A percentile compares a stretch with the other conserved stretches of the same genome.
Evolutionary conservation across 495 filamentous ascomycete species (phyloP).

Genomic region (Platismatia glauca): DNA sequence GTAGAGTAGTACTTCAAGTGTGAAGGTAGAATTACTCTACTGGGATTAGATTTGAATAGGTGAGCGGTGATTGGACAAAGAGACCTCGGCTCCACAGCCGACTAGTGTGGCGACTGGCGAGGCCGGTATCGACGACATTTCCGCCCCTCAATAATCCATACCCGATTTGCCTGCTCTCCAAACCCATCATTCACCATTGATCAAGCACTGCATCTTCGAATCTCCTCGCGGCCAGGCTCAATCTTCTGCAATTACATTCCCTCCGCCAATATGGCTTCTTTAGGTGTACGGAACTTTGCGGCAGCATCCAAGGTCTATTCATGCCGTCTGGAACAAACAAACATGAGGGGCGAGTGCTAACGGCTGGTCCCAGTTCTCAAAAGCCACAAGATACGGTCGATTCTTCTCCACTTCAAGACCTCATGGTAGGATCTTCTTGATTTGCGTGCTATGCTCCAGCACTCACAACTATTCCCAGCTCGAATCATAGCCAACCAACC

Average conservation of each 20-base stretch:
- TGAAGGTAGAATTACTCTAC: no score
- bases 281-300: constrained; percentile 51
- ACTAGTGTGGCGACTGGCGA: background rate
- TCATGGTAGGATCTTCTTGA: constrained; percentile 37
- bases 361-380: constrained; percentile 33
- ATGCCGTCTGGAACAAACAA: constrained; percentile 19
- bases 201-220: background rate
- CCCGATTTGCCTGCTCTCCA: background rate
- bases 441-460: constrained; percentile 16
- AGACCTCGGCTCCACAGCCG: constrained; percentile 8
- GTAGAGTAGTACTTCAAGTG: no score
- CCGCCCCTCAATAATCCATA: no score
- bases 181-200: no score
- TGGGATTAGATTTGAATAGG: background rate
- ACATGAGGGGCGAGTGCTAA: constrained; percentile 21
- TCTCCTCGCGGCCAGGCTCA: background rate
- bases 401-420: constrained; percentile 80
- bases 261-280: constrained; percentile 41
- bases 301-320: constrained; percentile 45
- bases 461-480: constrained; percentile 40
- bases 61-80: constrained; percentile 3
- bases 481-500: constrained; percentile 76
- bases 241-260: background rate
- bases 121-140: background rate
- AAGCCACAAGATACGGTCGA: constrained; percentile 44